Conservation (phyloP, 805 yeast species). For the Candida loeiensis region DNA sequence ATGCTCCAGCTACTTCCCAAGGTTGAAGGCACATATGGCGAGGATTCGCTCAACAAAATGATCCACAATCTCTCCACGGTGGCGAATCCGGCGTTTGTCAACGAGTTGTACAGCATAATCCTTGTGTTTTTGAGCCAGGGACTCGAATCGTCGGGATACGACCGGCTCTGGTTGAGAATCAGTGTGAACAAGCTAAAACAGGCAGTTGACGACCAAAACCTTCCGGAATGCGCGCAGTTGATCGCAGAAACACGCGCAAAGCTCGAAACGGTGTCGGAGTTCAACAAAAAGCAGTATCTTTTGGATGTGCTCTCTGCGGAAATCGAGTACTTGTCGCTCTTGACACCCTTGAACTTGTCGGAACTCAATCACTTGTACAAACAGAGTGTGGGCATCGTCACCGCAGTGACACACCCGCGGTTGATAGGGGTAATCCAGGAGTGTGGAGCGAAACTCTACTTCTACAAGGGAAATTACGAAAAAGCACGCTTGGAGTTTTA, state of each 20-base stretch:
- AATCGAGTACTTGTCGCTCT: conserved; percentile 49
- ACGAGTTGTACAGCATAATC: conserved; percentile 29
- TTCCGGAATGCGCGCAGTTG: conserved; percentile 29
- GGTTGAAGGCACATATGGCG: conserved; percentile 35
- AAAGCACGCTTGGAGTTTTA: conserved; percentile 62
- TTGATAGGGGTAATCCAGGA: conserved; percentile 73
- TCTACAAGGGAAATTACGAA: conserved; percentile 57
- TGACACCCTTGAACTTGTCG: conserved; percentile 25
- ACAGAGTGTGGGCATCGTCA: conserved; percentile 40
- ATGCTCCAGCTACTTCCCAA: conserved; percentile 22
- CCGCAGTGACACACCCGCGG: conserved; percentile 73
- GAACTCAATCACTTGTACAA: conserved; percentile 48
- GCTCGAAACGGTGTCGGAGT: conserved; percentile 39
- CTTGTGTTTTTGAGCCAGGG: conserved; percentile 21
- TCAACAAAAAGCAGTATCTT: conserved; percentile 44
- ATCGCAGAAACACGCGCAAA: conserved; percentile 36
- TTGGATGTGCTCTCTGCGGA: conserved; percentile 67
- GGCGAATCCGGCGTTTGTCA: conserved; percentile 26
- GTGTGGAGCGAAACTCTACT: conserved; percentile 68
- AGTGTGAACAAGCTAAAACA: conserved; percentile 43
- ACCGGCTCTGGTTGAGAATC: conserved; percentile 40
- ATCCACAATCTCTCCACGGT: conserved; percentile 30
- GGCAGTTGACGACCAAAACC: conserved; percentile 21
- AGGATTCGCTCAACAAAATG: conserved; percentile 37
- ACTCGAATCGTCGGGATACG: conserved; percentile 11